Conservation (phyloP, 257 asterid species). For the Ligustrum vulgare region DNA sequence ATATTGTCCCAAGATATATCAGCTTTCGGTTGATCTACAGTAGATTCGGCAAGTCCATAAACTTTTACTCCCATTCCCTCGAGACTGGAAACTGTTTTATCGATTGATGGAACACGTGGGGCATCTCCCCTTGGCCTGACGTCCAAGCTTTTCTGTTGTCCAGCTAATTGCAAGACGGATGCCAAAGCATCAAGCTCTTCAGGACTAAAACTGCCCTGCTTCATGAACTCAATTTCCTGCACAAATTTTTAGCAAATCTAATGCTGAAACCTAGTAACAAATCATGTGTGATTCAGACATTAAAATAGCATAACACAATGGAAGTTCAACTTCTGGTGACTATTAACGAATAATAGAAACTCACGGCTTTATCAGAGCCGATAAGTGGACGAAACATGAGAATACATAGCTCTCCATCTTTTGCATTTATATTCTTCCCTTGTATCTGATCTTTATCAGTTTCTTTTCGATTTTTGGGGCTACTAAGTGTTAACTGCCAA, state of each 20-base stretch:
- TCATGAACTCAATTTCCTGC: slow-evolving; percentile 93
- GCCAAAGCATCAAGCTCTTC: slow-evolving; percentile 90
- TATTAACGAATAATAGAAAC: slow-evolving; percentile 32
- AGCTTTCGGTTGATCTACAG: slow-evolving; percentile 39
- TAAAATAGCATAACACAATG: neutral
- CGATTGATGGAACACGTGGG: slow-evolving; percentile 37
- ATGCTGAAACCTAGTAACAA: slow-evolving; percentile 17
- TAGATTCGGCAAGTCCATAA: slow-evolving; percentile 63
- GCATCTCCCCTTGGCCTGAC: slow-evolving; percentile 44
- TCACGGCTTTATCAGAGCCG: slow-evolving; percentile 78
- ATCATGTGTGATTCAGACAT: neutral
- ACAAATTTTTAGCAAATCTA: slow-evolving; percentile 12
- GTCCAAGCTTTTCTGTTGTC: slow-evolving; percentile 51
- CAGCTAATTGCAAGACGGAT: slow-evolving; percentile 61
- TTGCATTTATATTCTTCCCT: slow-evolving; percentile 34
- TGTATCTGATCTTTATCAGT: slow-evolving; percentile 37
- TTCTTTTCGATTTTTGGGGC: slow-evolving; percentile 47
- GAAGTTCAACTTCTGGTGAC: slow-evolving; percentile 13
- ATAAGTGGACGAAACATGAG: slow-evolving; percentile 85
- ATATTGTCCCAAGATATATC: slow-evolving; percentile 88
- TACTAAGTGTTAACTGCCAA: slow-evolving; percentile 84
- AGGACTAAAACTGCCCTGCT: slow-evolving; percentile 67
- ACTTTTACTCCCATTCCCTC: slow-evolving; percentile 88
- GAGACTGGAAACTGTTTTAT: slow-evolving; percentile 63
- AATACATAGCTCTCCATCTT: slow-evolving; percentile 65